Evolutionary conservation across 106 monocot species (phyloP).

Genomic region (Alisma plantagoaquatica): DNA sequence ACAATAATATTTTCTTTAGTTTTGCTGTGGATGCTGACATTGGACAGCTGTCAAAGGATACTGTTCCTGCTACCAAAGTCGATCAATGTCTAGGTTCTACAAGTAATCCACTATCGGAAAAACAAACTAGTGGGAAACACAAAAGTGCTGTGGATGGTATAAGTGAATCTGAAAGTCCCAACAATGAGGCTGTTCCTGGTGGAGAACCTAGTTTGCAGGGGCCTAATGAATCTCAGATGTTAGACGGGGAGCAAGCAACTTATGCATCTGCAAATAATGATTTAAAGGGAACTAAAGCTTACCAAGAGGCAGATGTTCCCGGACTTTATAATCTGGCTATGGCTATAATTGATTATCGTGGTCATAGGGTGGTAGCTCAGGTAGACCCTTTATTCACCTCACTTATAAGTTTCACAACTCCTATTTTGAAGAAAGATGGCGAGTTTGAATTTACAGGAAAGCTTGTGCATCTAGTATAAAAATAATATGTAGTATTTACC

Average conservation of each 20-base stretch:
- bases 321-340: conserved; percentile 98
- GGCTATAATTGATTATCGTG: conserved; percentile 97
- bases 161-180: too few species aligned
- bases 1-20: conserved; percentile 98
- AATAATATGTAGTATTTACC: too few species aligned
- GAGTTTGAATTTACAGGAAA: too few species aligned
- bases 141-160: too few species aligned
- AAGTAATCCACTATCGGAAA: too few species aligned
- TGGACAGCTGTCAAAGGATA: conserved; percentile 54
- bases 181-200: conserved; percentile 15
- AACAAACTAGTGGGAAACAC: too few species aligned
- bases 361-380: conserved; percentile 95
- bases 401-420: too few species aligned
- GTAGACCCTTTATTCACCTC: conserved; percentile 13
- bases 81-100: conserved; percentile 10
- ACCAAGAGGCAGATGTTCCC: conserved; percentile 94
- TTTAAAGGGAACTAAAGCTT: conserved; percentile 93
- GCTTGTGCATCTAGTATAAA: too few species aligned
- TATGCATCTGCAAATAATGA: conserved; percentile 99
- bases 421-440: too few species aligned
- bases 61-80: conserved; percentile 8
- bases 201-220: conserved; percentile 18
- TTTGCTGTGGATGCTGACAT: conserved; percentile 92
- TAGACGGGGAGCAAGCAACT: conserved; percentile 91
- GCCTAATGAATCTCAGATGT: conserved; percentile 34